A percentile compares a stretch with the other conserved stretches of the same genome.
These are phyloP conservation scores for Chalciporus sphaerocephalus DNA, from an alignment of 768 basidiomycete genomes.

Conservation along the genomic window DNA sequence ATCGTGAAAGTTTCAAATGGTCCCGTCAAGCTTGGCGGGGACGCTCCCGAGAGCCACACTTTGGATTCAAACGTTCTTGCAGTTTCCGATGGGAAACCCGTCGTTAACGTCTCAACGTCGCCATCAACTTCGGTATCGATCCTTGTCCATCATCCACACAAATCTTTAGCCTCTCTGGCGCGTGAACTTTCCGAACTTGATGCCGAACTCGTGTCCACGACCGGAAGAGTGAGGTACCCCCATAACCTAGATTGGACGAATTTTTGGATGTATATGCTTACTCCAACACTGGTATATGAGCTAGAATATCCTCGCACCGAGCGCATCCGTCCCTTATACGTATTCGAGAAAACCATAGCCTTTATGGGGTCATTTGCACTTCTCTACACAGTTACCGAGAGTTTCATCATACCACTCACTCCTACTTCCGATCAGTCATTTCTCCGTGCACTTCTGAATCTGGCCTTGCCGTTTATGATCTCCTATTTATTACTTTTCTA, in stretches of 20 bases:
- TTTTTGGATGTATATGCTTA: conserved; percentile 81
- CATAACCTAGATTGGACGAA: conserved; percentile 77
- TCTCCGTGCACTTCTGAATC: conserved; percentile 71
- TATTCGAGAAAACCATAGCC: conserved; percentile 64
- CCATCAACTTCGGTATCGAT: conserved; percentile 35
- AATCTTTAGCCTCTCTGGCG: conserved; percentile 62
- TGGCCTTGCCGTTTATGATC: conserved; percentile 91
- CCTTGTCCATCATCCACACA: conserved; percentile 63
- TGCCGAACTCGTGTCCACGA: conserved; percentile 66
- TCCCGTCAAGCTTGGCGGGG: conserved; percentile 3
- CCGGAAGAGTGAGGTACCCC: conserved; percentile 69
- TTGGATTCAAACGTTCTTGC: conserved; percentile 3
- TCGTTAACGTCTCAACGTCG: conserved; percentile 5
- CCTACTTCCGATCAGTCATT: conserved; percentile 68
- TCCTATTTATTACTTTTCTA: conserved; percentile 84
- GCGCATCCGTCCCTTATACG: conserved; percentile 47
- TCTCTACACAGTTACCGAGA: conserved; percentile 90
- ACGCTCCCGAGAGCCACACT: neutral
- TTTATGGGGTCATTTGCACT: conserved; percentile 95
- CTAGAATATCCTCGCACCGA: conserved; percentile 93
- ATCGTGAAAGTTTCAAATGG: conserved; percentile 36
- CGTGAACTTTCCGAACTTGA: conserved; percentile 72
- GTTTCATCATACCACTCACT: conserved; percentile 83
- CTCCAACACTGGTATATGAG: conserved; percentile 94
- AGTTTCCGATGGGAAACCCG: conserved; percentile 3